Percentiles rank a stretch among this genome's conserved stretches.
Evolutionary conservation across 495 filamentous ascomycete species (phyloP).

Genomic region (Podospora conica): DNA sequence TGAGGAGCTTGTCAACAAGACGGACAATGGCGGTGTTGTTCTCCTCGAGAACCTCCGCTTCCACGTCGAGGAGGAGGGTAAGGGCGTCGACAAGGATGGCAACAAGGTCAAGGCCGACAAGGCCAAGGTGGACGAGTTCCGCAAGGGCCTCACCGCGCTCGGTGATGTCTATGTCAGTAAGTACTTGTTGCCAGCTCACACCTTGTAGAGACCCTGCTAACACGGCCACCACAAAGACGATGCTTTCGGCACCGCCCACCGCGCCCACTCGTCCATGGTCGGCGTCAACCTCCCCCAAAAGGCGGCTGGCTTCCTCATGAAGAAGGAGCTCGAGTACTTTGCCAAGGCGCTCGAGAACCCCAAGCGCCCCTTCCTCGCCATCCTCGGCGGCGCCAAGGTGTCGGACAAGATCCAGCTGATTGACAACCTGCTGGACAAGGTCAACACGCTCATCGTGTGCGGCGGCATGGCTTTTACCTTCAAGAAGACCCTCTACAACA

Average conservation of each 20-base stretch:
- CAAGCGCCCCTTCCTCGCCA: constrained; percentile 93
- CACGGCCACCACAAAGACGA: constrained; percentile 56
- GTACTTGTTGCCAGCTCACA: constrained; percentile 26
- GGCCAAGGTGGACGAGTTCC: constrained; percentile 83
- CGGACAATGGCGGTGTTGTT: constrained; percentile 75
- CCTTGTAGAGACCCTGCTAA: background rate
- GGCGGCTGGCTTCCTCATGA: constrained; percentile 95
- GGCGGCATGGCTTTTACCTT: constrained; percentile 99
- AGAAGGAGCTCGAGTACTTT: constrained; percentile 99
- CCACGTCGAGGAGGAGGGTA: constrained; percentile 96
- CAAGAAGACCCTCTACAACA: constrained; percentile 91
- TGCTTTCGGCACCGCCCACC: constrained; percentile 97
- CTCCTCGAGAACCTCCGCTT: constrained; percentile 97
- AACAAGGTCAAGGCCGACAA: constrained; percentile 99
- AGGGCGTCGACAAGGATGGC: constrained; percentile 80
- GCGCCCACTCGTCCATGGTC: constrained; percentile 98
- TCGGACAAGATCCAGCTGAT: constrained; percentile 99
- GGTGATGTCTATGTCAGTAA: constrained; percentile 96
- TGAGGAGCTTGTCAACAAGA: constrained; percentile 82
- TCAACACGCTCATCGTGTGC: constrained; percentile 93
- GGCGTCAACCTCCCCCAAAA: constrained; percentile 91
- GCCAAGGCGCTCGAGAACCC: constrained; percentile 92
- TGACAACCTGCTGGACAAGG: constrained; percentile 95
- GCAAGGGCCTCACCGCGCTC: constrained; percentile 88
- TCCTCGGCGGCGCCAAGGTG: constrained; percentile 96